Evolutionary conservation across 495 filamentous ascomycete species (phyloP), one percentile per base, ranked within the genome.

Genomic region (Penicillium crystallinum): DNA sequence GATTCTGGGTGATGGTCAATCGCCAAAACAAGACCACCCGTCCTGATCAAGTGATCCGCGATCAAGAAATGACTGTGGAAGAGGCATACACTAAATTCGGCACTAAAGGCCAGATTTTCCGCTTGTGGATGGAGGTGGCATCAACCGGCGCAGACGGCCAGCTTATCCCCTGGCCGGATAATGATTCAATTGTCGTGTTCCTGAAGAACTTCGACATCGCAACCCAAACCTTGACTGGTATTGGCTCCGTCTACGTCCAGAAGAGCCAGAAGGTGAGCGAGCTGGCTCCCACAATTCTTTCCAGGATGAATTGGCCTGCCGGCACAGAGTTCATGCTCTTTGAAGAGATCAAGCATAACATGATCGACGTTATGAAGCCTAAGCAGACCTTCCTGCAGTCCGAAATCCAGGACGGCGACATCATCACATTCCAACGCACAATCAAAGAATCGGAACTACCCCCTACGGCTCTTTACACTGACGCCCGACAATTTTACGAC

Each of bases 1-100:
- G 93, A 25, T 78, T 96, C 38, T 97, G 93, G 95, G 83, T 88
- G 34, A 96, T 99, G 90, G 95, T 99, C 0, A 97, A 96, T 61
- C 88, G 93, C 9, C 93, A 99, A 62, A 99, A 99, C 64, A 96
- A 96, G 72, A 97, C 93, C 0, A 85, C 87, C 37, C 81, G 93
- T 22, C 93, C 95, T 1, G 93, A 99, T 63, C 82, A 87, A 41
- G 88, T 91, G 4, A 80, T 97, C 42, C 77, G 77, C 53, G 88
- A 93, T 49, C 71, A 80, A 2, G 77, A 84, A n/a, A 86, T 89
- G 69, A 89, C 86, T 6, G 74, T 97, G 14, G 92, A 96, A 61
- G 88, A 95, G 38, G 87, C 87, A 50, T 82, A 81, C 56, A 78
- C 67, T 59, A 88, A 79, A 62, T 81, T 77, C 53, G 81, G 78